These are phyloP conservation scores for Mesembryanthemum crystallinum DNA, from an alignment of 148 eudicot species.

Conservation along the genomic window DNA sequence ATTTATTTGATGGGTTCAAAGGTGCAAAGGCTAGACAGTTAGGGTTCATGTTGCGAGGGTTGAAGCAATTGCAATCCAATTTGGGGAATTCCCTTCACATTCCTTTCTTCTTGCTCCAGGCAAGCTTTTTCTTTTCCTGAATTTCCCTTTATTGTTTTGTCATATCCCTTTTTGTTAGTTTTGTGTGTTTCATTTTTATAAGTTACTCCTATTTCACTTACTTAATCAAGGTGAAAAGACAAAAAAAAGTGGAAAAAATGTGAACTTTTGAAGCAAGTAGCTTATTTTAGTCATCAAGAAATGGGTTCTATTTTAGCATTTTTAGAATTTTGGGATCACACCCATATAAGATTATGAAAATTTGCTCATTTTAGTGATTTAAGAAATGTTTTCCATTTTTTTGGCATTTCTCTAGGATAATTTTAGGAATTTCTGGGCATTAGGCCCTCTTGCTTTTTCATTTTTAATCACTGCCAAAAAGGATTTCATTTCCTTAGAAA, in stretches of 20 bases:
- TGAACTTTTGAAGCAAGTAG: too few species aligned
- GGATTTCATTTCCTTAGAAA: not conserved
- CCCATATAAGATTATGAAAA: too few species aligned
- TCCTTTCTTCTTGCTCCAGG: conserved; percentile 84
- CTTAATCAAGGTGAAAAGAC: not conserved
- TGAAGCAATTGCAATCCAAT: conserved; percentile 41
- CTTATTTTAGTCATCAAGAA: not conserved
- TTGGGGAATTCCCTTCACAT: conserved; percentile 42
- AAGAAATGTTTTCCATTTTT: not conserved
- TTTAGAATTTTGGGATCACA: too few species aligned
- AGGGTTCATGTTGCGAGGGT: conserved; percentile 87
- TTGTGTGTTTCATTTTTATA: not conserved
- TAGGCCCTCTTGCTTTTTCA: too few species aligned
- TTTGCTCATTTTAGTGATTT: too few species aligned
- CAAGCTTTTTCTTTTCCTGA: conserved; percentile 1
- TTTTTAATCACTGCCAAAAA: not conserved
- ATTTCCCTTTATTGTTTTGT: not conserved
- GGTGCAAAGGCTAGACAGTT: conserved; percentile 86
- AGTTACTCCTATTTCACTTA: too few species aligned
- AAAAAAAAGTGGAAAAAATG: too few species aligned
- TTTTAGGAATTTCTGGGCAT: not conserved
- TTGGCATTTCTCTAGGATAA: not conserved
- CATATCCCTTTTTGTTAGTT: not conserved
- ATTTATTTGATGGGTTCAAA: conserved; percentile 72
- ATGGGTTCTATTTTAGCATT: not conserved